Percentiles rank a stretch among this genome's conserved stretches.
These are phyloP conservation scores for Adansonia rubrostipa DNA, from an alignment of 441 rosid genomes.

Conservation along the genomic window DNA sequence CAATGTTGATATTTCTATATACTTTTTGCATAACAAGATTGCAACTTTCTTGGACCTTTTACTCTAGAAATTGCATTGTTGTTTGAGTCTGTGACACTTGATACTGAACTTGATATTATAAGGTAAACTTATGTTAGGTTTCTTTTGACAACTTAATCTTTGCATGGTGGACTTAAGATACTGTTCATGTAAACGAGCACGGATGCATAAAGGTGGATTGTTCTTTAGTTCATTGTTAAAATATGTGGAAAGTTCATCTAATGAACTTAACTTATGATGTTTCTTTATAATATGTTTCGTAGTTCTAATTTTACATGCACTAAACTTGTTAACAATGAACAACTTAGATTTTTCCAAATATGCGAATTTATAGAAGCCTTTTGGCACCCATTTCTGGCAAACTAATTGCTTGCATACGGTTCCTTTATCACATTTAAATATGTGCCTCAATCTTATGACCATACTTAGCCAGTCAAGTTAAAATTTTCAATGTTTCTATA, in stretches of 20 bases:
- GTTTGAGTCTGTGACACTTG: background rate
- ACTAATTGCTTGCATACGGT: background rate
- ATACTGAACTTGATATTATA: background rate
- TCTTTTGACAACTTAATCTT: background rate
- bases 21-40: background rate
- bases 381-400: background rate
- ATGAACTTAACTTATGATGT: background rate
- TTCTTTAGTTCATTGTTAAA: background rate
- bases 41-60: background rate
- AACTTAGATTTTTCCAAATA: background rate
- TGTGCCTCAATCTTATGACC: background rate
- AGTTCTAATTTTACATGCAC: background rate
- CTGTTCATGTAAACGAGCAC: background rate
- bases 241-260: background rate
- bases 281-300: background rate
- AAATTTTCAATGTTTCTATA: constrained; percentile 1
- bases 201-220: background rate
- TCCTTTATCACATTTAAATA: background rate
- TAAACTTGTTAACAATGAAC: background rate
- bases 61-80: background rate
- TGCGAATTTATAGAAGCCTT: background rate
- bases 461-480: background rate
- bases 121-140: background rate
- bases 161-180: background rate
- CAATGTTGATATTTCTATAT: background rate